Conservation (phyloP, 2,329 filamentous ascomycete species). For the Cercospora brassicicola region DNA sequence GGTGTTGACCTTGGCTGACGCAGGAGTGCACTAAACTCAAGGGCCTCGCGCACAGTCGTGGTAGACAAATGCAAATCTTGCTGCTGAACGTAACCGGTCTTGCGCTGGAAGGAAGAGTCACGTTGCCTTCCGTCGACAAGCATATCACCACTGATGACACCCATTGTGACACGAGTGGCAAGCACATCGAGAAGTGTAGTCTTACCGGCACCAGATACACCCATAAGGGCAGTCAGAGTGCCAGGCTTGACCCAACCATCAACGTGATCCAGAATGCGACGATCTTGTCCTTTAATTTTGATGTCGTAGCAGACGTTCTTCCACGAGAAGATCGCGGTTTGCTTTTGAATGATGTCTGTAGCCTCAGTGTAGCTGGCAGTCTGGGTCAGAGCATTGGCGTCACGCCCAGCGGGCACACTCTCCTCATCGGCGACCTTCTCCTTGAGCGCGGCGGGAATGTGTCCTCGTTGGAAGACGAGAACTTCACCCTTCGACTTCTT, state of each 20-base stretch:
- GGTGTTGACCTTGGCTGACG: constrained; percentile 77
- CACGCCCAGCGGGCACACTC: constrained; percentile 15
- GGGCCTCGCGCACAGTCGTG: constrained; percentile 81
- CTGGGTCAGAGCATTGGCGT: constrained; percentile 28
- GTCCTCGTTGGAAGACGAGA: constrained; percentile 51
- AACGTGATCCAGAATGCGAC: constrained; percentile 78
- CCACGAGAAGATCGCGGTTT: constrained; percentile 84
- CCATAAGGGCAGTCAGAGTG: constrained; percentile 86
- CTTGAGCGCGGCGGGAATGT: constrained; percentile 54
- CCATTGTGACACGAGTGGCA: constrained; percentile 82
- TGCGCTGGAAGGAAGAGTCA: constrained; percentile 82
- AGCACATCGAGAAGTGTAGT: constrained; percentile 86
- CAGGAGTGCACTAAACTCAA: constrained; percentile 81
- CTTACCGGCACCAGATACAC: constrained; percentile 89
- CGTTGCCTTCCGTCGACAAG: constrained; percentile 73
- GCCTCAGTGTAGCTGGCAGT: constrained; percentile 42
- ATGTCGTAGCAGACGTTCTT: constrained; percentile 75
- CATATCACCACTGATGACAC: constrained; percentile 84
- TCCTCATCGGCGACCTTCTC: constrained; percentile 45
- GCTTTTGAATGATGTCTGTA: constrained; percentile 56
- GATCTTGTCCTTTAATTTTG: constrained; percentile 73
- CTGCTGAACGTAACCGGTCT: constrained; percentile 89
- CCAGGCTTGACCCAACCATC: constrained; percentile 94
- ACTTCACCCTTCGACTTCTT: constrained; percentile 56
- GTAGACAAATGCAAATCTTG: constrained; percentile 86